Conservation (phyloP, 1,139 yeast genomes). For the Scheffersomyces stambukii region DNA sequence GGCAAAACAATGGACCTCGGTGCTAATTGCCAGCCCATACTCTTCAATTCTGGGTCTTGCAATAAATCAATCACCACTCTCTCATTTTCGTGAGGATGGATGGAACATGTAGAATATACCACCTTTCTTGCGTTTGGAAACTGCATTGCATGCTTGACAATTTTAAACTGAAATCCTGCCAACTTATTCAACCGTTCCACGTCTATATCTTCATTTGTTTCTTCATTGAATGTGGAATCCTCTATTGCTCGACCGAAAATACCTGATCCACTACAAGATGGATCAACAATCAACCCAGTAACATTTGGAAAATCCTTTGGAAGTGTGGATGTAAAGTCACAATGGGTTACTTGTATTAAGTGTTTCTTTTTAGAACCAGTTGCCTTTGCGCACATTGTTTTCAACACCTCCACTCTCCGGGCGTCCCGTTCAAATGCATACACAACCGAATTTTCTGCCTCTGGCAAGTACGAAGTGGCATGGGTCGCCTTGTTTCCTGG, state of each 20-base stretch:
- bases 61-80: conserved; percentile 78
- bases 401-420: conserved; percentile 65
- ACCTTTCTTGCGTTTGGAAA: conserved; percentile 74
- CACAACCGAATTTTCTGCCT: conserved; percentile 36
- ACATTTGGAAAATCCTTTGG: conserved; percentile 63
- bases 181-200: conserved; percentile 63
- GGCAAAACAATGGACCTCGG: conserved; percentile 65
- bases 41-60: conserved; percentile 54
- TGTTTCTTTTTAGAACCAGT: conserved; percentile 46
- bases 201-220: conserved; percentile 38
- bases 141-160: conserved; percentile 81
- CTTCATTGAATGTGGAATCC: conserved; percentile 36
- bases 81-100: conserved; percentile 92
- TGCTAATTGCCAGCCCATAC: conserved; percentile 74
- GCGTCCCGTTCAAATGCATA: conserved; percentile 86
- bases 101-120: conserved; percentile 94
- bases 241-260: conserved; percentile 80
- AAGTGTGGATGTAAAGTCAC: conserved; percentile 72
- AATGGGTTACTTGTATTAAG: conserved; percentile 67
- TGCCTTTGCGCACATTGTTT: conserved; percentile 76
- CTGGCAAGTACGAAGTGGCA: conserved; percentile 57
- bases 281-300: conserved; percentile 86
- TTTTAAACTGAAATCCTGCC: conserved; percentile 80
- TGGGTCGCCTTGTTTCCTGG: conserved; percentile 98
- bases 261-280: conserved; percentile 97